Percentiles rank a stretch among this genome's conserved stretches.
phyloP scores from a whole-genome alignment of 495 filamentous ascomycete species.

The Penicillium fimorum region DNA sequence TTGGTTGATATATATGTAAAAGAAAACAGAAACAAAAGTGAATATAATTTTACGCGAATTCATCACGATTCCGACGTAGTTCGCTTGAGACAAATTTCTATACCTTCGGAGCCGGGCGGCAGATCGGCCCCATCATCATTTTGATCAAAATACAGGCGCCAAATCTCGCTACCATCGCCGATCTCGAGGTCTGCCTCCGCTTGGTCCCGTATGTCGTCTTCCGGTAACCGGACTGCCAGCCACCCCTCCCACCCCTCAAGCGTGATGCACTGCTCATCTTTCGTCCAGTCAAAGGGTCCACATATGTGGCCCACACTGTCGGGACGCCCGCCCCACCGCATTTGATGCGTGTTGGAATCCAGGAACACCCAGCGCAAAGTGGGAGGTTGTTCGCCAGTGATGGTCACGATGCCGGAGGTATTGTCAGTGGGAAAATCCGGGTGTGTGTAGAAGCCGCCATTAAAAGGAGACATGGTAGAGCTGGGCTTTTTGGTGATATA shows the following conservation, averaged over 20 bases:
- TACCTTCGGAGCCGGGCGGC: constrained; percentile 20
- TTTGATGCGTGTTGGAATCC: constrained; percentile 22
- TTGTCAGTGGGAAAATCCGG: constrained; percentile 28
- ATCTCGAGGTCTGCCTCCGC: constrained; percentile 17
- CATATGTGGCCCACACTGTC: constrained; percentile 26
- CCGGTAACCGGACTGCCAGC: constrained; percentile 25
- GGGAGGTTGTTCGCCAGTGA: constrained; percentile 27
- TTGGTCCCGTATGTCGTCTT: constrained; percentile 17
- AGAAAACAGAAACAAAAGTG: no score
- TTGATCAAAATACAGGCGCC: constrained; percentile 31
- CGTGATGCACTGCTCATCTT: constrained; percentile 26
- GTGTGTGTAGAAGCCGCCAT: constrained; percentile 27
- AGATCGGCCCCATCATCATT: constrained; percentile 31
- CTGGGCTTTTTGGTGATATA: constrained; percentile 29
- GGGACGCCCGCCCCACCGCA: constrained; percentile 30
- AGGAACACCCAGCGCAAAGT: constrained; percentile 32
- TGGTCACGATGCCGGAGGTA: constrained; percentile 24
- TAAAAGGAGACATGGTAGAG: constrained; percentile 24
- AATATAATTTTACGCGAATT: no score
- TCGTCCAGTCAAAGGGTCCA: constrained; percentile 33
- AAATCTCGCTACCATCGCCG: constrained; percentile 20
- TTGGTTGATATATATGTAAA: no score
- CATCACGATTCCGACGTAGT: constrained; percentile 18
- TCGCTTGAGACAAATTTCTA: constrained; percentile 29
- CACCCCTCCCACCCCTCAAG: constrained; percentile 30